Percentiles rank a stretch among this genome's conserved stretches.
These are phyloP conservation scores for Skeletonema costatum DNA, from an alignment of 108 stramenopile genomes.

Conservation along the genomic window DNA sequence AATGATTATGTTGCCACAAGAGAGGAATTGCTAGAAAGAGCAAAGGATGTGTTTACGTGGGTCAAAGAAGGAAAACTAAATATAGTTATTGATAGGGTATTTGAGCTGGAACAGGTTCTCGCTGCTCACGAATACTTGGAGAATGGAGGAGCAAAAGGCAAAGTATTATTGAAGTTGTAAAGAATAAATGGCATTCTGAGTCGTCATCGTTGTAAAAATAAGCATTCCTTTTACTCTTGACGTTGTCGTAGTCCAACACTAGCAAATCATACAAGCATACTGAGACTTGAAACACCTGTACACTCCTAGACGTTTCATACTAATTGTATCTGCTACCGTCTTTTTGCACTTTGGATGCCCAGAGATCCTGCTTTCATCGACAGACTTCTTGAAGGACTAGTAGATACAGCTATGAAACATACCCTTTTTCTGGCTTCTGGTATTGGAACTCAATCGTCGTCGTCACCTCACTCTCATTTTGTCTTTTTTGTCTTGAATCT, in stretches of 20 bases:
- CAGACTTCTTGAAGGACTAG: constrained; percentile 47
- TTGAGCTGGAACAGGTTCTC: constrained; percentile 52
- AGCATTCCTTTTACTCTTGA: constrained; percentile 23
- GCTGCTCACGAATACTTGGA: constrained; percentile 61
- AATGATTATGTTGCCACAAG: constrained; percentile 54
- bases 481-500: not conserved
- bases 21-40: constrained; percentile 51
- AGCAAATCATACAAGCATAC: constrained; percentile 39
- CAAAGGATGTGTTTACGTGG: constrained; percentile 58
- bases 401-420: not conserved
- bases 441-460: too few species aligned
- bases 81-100: constrained; percentile 49
- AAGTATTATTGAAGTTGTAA: constrained; percentile 47
- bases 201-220: not conserved
- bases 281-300: constrained; percentile 47
- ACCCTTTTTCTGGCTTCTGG: too few species aligned
- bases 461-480: too few species aligned
- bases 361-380: constrained; percentile 34
- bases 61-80: constrained; percentile 55
- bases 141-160: constrained; percentile 58
- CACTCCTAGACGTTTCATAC: constrained; percentile 41
- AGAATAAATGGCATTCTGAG: not conserved
- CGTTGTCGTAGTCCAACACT: constrained; percentile 30
- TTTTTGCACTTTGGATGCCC: constrained; percentile 26
- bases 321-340: constrained; percentile 16